Evolutionary conservation across 768 basidiomycete genomes (phyloP), one percentile per base, ranked within the genome.

Genomic region (Steccherinum ochraceum): DNA sequence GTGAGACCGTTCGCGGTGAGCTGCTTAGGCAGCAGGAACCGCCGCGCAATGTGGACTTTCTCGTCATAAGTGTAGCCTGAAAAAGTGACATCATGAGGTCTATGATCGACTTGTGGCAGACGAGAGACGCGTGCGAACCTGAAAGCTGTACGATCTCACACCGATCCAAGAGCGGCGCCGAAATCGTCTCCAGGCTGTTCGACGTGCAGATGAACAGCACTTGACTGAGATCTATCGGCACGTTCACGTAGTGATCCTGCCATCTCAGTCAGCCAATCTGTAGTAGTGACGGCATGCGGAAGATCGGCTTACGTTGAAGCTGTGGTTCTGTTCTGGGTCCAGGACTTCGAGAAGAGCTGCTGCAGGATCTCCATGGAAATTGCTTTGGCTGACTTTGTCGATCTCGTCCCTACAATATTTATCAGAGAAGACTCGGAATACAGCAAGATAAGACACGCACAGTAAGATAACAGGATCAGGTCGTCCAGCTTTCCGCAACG

Each of bases 201-300:
- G 93, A 89, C 0, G 94, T 95, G 58, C 92, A 94, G 55, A 96
- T 88, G 67, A 96, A 95, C 18, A 95, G 73, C 12, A 94, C 83
- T 61, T 89, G 90, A 49, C 85, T 87, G 46, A 95, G 77, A 58
- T 94, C 90, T 48, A 94, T 79, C 1, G 91, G 90, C 10, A 89
- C 83, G 53, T 93, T 91, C 62, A 93, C 79, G 61, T 92, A 95
- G 68, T 96, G 93, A 65, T 96, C 93, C 81, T 90, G 59, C 24
- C 19, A 64, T 56, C 5, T 39, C 52, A 5, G 48, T 48, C 23
- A 43, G 30, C 45, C 18, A 40, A 23, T 45, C 24, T 16, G 16
- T 45, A 27, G 18, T 13, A 39, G 11, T 39, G 35, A 39, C 11
- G 35, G 35, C n/a, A 11, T n/a, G 24, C 48, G 43, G 10, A 21